Evolutionary conservation across 176 grass and related monocot species (phyloP).

Genomic region (Saccharum spontaneum): DNA sequence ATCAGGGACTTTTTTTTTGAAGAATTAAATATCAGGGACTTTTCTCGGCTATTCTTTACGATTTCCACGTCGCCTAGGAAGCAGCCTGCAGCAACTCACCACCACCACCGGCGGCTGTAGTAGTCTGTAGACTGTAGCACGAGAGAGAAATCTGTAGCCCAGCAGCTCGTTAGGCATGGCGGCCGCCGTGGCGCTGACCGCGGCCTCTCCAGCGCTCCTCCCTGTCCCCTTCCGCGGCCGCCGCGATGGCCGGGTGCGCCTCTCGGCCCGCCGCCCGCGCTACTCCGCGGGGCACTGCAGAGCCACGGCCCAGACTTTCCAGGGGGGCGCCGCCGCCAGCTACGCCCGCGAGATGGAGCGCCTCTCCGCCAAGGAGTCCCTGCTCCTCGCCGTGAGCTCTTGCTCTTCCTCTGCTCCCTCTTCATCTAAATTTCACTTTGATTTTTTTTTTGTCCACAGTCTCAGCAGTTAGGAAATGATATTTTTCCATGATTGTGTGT

Average conservation of each 20-base stretch:
- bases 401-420: not conserved
- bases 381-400: conserved; percentile 78
- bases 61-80: conserved; percentile 11
- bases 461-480: not conserved
- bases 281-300: conserved; percentile 38
- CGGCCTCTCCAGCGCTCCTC: conserved; percentile 4
- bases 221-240: not conserved
- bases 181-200: conserved; percentile 28
- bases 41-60: not conserved
- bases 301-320: conserved; percentile 69
- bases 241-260: conserved; percentile 15
- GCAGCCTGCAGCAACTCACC: not conserved
- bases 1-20: not conserved
- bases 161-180: conserved; percentile 29
- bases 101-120: not conserved
- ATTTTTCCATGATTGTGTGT: not conserved
- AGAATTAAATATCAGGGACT: not conserved
- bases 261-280: conserved; percentile 27
- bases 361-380: conserved; percentile 92
- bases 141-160: conserved; percentile 13
- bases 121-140: not conserved
- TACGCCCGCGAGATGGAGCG: conserved; percentile 99
- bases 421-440: not conserved
- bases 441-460: not conserved
- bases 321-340: conserved; percentile 65